Conservation (phyloP, 2,329 filamentous ascomycete genomes). For the Colletotrichum acutatum region DNA sequence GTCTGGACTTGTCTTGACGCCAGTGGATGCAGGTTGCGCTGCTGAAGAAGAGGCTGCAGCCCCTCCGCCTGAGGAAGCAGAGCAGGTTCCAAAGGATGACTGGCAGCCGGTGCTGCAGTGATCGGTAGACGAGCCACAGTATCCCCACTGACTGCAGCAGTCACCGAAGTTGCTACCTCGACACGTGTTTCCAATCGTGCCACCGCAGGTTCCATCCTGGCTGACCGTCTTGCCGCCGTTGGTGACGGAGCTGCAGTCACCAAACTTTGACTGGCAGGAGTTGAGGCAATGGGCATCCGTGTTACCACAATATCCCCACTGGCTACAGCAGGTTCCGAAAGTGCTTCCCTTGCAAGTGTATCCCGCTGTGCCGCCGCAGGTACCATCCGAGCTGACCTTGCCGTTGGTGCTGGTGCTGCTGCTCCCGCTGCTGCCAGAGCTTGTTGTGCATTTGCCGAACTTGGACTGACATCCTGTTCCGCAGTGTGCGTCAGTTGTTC, state of each 20-base stretch:
- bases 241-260: slow-evolving; percentile 34
- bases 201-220: slow-evolving; percentile 25
- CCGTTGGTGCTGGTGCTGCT: background rate
- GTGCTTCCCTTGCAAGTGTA: slow-evolving; percentile 51
- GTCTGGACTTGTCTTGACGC: slow-evolving; percentile 39
- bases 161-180: slow-evolving; percentile 19
- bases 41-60: slow-evolving; percentile 12
- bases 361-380: slow-evolving; percentile 50
- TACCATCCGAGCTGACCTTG: slow-evolving; percentile 44
- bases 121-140: slow-evolving; percentile 34
- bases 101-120: slow-evolving; percentile 36
- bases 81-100: slow-evolving; percentile 22
- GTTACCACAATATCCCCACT: slow-evolving; percentile 37
- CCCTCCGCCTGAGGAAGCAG: slow-evolving; percentile 5
- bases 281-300: slow-evolving; percentile 33
- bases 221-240: slow-evolving; percentile 15
- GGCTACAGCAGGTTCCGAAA: slow-evolving; percentile 35
- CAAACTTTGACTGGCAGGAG: slow-evolving; percentile 34
- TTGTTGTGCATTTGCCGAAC: slow-evolving; percentile 14
- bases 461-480: slow-evolving; percentile 22
- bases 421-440: too few relatives aligned
- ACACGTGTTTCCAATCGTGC: slow-evolving; percentile 19
- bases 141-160: slow-evolving; percentile 38
- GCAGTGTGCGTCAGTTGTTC: slow-evolving; percentile 11
- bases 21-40: slow-evolving; percentile 5